Conservation (phyloP, 2,329 filamentous ascomycete species). For the Pyrenophora seminiperda region DNA sequence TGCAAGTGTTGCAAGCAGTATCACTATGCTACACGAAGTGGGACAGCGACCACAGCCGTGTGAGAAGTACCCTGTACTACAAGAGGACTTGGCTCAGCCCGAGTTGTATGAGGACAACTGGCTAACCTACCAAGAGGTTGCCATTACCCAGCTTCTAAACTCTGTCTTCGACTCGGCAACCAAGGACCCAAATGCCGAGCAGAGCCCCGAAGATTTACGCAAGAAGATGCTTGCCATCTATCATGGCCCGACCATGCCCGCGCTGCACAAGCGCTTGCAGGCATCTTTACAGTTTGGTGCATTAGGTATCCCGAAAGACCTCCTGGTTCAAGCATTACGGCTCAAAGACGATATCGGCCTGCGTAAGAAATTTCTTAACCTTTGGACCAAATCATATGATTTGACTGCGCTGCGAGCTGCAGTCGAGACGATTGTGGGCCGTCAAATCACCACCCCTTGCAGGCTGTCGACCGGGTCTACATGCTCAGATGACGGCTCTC, state of each 20-base stretch:
- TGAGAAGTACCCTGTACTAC: slow-evolving; percentile 58
- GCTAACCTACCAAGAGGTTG: slow-evolving; percentile 65
- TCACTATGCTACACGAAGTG: slow-evolving; percentile 41
- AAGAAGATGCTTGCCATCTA: slow-evolving; percentile 60
- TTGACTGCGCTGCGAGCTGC: slow-evolving; percentile 57
- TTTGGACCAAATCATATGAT: slow-evolving; percentile 65
- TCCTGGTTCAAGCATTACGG: slow-evolving; percentile 52
- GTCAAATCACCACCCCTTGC: slow-evolving; percentile 51
- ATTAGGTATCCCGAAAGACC: slow-evolving; percentile 60
- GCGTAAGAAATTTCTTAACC: slow-evolving; percentile 60
- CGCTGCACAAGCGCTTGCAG: slow-evolving; percentile 62
- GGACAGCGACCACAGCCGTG: slow-evolving; percentile 34
- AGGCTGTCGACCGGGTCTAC: slow-evolving; percentile 46
- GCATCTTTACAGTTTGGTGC: slow-evolving; percentile 64
- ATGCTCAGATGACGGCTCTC: slow-evolving; percentile 42
- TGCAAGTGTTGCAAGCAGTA: slow-evolving; percentile 36
- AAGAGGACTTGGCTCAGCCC: slow-evolving; percentile 60
- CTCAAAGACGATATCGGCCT: slow-evolving; percentile 63
- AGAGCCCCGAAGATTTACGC: slow-evolving; percentile 47
- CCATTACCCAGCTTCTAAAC: slow-evolving; percentile 66
- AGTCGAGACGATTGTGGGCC: slow-evolving; percentile 64
- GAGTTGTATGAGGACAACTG: slow-evolving; percentile 67
- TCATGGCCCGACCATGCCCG: slow-evolving; percentile 56
- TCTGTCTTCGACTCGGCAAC: slow-evolving; percentile 55
- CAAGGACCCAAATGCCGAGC: slow-evolving; percentile 34